phyloP scores from a whole-genome alignment of 352 stramenopile species.

The Pythium diclinum region DNA sequence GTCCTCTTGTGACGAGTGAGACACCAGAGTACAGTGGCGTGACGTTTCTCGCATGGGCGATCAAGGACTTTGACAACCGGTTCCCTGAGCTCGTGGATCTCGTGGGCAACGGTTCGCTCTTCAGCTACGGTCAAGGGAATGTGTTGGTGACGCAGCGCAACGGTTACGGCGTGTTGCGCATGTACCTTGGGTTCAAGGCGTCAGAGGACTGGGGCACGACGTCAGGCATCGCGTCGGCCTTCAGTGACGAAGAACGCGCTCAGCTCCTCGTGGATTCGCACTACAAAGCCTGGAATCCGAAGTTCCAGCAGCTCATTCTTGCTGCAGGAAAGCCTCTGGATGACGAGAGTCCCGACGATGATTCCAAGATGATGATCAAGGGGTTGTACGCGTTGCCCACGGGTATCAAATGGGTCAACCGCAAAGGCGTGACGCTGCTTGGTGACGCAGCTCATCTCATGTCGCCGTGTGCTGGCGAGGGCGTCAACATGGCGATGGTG shows the following conservation, averaged over 20 bases:
- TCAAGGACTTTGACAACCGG: conserved; percentile 19
- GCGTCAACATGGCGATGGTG: conserved; percentile 32
- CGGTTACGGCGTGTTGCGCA: conserved; percentile 20
- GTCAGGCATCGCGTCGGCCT: conserved; percentile 1
- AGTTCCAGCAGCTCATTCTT: conserved; percentile 10
- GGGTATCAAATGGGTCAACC: conserved; percentile 16
- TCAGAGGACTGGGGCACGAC: conserved; percentile 5
- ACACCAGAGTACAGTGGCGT: conserved; percentile 3
- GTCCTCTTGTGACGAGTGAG: conserved; percentile 10
- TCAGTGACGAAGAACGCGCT: conserved; percentile 7
- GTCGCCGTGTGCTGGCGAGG: conserved; percentile 34
- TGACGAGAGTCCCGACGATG: neutral
- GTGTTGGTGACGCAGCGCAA: conserved; percentile 25
- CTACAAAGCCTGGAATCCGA: conserved; percentile 18
- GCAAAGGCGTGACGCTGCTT: conserved; percentile 26
- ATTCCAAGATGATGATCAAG: conserved; percentile 12
- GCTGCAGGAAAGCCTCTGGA: conserved; percentile 3
- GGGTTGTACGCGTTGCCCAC: conserved; percentile 20
- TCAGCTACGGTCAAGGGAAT: conserved; percentile 18
- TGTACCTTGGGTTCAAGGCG: conserved; percentile 25
- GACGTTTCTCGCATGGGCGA: conserved; percentile 17
- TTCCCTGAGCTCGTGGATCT: conserved; percentile 22
- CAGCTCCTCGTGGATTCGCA: conserved; percentile 11
- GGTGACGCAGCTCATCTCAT: conserved; percentile 38
- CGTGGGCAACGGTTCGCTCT: conserved; percentile 23